These are phyloP conservation scores for Vitis hybrid DNA, from an alignment of 177 flowering plant genomes.

Conservation along the genomic window DNA sequence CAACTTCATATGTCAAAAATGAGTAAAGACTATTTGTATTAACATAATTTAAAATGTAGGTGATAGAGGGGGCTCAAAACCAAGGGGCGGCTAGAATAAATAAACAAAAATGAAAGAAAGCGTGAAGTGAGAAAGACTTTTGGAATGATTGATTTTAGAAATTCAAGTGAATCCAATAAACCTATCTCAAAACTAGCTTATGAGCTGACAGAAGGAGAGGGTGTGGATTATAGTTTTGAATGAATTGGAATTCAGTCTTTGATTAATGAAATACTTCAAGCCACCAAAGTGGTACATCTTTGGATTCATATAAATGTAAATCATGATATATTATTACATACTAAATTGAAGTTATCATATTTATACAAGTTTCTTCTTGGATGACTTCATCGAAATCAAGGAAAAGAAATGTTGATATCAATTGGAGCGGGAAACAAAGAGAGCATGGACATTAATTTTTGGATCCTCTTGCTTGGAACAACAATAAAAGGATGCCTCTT, in stretches of 20 bases:
- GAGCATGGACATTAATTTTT: constrained; percentile 14
- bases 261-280: constrained; percentile 30
- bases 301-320: not conserved
- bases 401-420: constrained; percentile 31
- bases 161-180: constrained; percentile 26
- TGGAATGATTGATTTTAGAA: constrained; percentile 55
- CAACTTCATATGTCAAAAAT: too few species aligned
- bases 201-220: constrained; percentile 44
- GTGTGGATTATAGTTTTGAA: constrained; percentile 52
- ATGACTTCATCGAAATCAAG: constrained; percentile 12
- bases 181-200: constrained; percentile 30
- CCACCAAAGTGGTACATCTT: constrained; percentile 34
- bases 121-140: constrained; percentile 32
- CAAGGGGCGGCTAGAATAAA: constrained; percentile 40
- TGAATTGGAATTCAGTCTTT: constrained; percentile 38
- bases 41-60: constrained; percentile 25
- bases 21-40: too few species aligned
- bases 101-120: constrained; percentile 41
- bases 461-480: constrained; percentile 24
- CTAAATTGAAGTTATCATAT: too few species aligned
- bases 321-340: too few species aligned
- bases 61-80: constrained; percentile 37
- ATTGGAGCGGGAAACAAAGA: constrained; percentile 24
- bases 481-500: constrained; percentile 41
- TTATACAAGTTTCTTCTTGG: too few species aligned